Conservation (phyloP, 2,329 filamentous ascomycete genomes). For the Cladosporium velox region DNA sequence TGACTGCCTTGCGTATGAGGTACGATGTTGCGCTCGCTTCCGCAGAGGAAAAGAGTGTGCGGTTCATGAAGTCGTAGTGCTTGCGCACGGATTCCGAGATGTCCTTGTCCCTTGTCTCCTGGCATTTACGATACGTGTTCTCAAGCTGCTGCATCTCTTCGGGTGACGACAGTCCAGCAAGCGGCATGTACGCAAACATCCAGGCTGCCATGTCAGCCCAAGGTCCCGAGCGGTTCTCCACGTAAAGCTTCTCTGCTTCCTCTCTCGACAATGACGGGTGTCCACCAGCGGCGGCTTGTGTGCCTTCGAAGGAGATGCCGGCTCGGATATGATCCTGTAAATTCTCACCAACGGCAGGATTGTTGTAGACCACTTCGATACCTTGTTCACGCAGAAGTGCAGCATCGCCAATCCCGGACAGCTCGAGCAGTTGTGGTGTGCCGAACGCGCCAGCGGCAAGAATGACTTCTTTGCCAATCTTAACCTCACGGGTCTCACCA, state of each 20-base stretch:
- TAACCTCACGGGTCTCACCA: conserved; percentile 27
- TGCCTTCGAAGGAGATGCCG: conserved; percentile 29
- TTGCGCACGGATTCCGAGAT: conserved; percentile 21
- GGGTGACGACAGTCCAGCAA: conserved; percentile 26
- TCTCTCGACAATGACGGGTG: conserved; percentile 12
- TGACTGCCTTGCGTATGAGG: conserved; percentile 23
- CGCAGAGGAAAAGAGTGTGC: conserved; percentile 22
- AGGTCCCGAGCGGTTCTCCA: conserved; percentile 24
- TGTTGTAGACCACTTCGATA: conserved; percentile 26
- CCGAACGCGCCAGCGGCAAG: conserved; percentile 59
- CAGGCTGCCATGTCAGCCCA: conserved; percentile 24
- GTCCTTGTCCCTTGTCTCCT: conserved; percentile 22
- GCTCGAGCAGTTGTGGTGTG: conserved; percentile 60
- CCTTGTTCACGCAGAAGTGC: conserved; percentile 19
- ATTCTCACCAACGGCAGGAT: conserved; percentile 31
- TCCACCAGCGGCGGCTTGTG: conserved; percentile 23
- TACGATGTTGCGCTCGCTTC: conserved; percentile 30
- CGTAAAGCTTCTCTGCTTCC: conserved; percentile 21
- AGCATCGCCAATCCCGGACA: conserved; percentile 54
- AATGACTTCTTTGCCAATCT: conserved; percentile 53
- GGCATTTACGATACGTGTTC: conserved; percentile 19
- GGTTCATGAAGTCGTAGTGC: conserved; percentile 25
- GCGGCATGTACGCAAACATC: conserved; percentile 27
- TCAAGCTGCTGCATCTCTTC: conserved; percentile 27
- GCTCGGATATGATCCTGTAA: conserved; percentile 33